A percentile compares a stretch with the other conserved stretches of the same genome.
Evolutionary conservation across 768 basidiomycete genomes (phyloP).

Genomic region (Boletus edulis): DNA sequence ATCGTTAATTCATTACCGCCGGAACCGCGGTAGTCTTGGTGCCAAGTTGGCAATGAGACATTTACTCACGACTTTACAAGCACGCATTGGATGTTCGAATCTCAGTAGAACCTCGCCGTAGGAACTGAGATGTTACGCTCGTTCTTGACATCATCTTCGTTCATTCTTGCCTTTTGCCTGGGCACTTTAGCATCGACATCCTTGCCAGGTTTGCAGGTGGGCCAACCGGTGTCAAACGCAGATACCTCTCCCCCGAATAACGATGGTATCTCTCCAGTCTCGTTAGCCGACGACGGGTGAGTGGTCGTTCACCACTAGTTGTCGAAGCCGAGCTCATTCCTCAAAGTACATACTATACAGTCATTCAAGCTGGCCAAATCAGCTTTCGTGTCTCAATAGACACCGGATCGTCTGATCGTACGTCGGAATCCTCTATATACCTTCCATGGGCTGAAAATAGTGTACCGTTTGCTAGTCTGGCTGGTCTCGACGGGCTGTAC

Average conservation of each 20-base stretch:
- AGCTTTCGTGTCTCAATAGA: slow-evolving; percentile 70
- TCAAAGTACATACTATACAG: slow-evolving; percentile 63
- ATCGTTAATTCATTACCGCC: background rate
- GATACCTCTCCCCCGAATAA: slow-evolving; percentile 25
- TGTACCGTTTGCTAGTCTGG: slow-evolving; percentile 54
- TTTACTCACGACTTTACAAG: background rate
- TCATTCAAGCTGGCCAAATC: slow-evolving; percentile 59
- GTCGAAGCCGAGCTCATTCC: slow-evolving; percentile 3
- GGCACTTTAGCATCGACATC: slow-evolving; percentile 1
- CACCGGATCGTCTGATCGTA: slow-evolving; percentile 54
- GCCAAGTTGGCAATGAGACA: background rate
- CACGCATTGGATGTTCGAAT: slow-evolving; percentile 19
- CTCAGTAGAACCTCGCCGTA: slow-evolving; percentile 9
- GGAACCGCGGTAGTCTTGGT: too few species aligned
- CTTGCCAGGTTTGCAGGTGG: slow-evolving; percentile 12
- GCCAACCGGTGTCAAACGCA: slow-evolving; percentile 9
- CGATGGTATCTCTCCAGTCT: slow-evolving; percentile 43
- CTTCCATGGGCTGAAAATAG: background rate
- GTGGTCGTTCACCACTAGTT: slow-evolving; percentile 34
- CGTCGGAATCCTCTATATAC: slow-evolving; percentile 3
- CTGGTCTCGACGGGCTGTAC: slow-evolving; percentile 61
- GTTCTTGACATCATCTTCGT: slow-evolving; percentile 7
- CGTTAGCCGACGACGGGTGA: slow-evolving; percentile 47
- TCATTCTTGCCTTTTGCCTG: slow-evolving; percentile 11
- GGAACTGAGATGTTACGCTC: slow-evolving; percentile 18